phyloP scores from a whole-genome alignment of 306 rosid species.

The Lupinus albus region DNA sequence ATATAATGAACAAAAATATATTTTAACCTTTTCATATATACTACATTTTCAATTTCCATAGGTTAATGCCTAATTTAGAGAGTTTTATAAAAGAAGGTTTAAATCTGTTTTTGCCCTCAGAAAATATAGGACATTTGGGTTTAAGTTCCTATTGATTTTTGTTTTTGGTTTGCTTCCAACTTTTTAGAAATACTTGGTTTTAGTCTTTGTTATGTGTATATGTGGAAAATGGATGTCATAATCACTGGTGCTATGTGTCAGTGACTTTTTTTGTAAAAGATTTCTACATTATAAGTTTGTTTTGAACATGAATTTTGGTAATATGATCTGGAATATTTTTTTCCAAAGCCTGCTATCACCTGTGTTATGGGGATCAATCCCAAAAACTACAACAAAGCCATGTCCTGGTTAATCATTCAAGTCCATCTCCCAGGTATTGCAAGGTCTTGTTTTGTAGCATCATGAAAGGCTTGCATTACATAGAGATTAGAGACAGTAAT shows the following conservation, averaged over 20 bases:
- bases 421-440: conserved; percentile 67
- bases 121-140: too few species aligned
- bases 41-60: not conserved
- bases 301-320: too few species aligned
- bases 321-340: too few species aligned
- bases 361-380: not conserved
- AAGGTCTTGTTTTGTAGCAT: conserved; percentile 92
- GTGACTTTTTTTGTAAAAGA: not conserved
- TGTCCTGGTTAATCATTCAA: conserved; percentile 24
- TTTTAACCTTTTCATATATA: not conserved
- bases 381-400: too few species aligned
- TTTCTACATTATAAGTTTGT: not conserved
- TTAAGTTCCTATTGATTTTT: too few species aligned
- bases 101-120: too few species aligned
- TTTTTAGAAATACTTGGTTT: not conserved
- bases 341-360: too few species aligned
- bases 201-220: too few species aligned
- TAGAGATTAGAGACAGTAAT: conserved; percentile 60
- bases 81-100: not conserved
- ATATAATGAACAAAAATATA: too few species aligned
- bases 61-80: not conserved
- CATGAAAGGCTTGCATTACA: conserved; percentile 89
- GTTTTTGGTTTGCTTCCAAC: not conserved
- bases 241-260: too few species aligned
- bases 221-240: too few species aligned